Evolutionary conservation across 2,329 filamentous ascomycete genomes (phyloP).

Genomic region (Chrysoporthe deuterocubensis): DNA sequence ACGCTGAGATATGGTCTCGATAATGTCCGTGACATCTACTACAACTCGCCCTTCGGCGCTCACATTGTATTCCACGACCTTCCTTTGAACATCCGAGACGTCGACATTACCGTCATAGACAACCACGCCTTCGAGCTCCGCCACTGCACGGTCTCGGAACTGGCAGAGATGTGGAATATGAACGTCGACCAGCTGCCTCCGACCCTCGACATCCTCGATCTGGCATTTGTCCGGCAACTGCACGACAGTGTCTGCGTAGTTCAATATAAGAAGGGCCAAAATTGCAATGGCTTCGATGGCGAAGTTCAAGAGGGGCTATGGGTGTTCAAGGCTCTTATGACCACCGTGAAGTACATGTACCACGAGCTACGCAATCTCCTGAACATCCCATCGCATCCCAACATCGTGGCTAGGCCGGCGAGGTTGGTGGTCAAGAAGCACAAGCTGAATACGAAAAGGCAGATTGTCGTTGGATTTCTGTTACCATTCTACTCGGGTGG

Average conservation of each 20-base stretch:
- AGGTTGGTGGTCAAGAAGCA: conserved; percentile 61
- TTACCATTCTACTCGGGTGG: conserved; percentile 58
- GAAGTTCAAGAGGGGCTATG: conserved; percentile 40
- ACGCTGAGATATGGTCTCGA: conserved; percentile 40
- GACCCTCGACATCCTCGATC: conserved; percentile 51
- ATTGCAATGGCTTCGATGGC: background rate
- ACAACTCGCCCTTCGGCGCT: conserved; percentile 59
- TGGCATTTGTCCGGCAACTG: conserved; percentile 57
- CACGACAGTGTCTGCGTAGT: conserved; percentile 65
- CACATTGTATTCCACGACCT: conserved; percentile 59
- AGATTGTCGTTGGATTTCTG: conserved; percentile 61
- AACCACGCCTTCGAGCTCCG: conserved; percentile 59
- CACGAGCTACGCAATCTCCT: conserved; percentile 63
- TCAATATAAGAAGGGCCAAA: conserved; percentile 35
- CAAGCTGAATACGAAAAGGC: conserved; percentile 59
- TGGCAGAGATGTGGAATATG: conserved; percentile 50
- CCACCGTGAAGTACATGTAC: conserved; percentile 63
- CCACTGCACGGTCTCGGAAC: conserved; percentile 48
- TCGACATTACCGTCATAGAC: conserved; percentile 50
- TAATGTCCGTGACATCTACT: conserved; percentile 44
- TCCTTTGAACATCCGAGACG: conserved; percentile 50
- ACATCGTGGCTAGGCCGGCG: conserved; percentile 55
- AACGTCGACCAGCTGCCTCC: conserved; percentile 46
- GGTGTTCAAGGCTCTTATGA: conserved; percentile 63
- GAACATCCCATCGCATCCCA: conserved; percentile 53